phyloP scores from a whole-genome alignment of 2,329 filamentous ascomycete genomes.

The Fusarium cyanostomum region DNA sequence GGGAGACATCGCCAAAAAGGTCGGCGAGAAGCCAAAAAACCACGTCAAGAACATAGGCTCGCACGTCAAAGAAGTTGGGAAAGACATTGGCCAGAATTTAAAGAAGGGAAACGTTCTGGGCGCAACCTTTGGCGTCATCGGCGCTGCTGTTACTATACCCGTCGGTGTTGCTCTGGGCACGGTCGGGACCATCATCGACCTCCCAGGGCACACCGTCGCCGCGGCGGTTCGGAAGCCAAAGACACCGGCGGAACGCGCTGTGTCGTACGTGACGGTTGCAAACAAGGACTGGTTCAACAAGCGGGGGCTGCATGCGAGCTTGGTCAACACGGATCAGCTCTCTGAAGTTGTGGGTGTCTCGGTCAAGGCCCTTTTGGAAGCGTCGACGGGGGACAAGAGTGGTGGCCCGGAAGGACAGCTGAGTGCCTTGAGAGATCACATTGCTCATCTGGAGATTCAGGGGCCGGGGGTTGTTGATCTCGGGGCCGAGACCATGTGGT shows the following conservation, averaged over 20 bases:
- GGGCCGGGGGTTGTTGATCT: slow-evolving; percentile 41
- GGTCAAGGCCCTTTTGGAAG: slow-evolving; percentile 53
- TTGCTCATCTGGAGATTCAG: slow-evolving; percentile 45
- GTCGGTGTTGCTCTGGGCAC: slow-evolving; percentile 50
- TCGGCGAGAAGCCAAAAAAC: slow-evolving; percentile 49
- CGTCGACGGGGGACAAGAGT: slow-evolving; percentile 41
- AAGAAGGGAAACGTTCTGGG: slow-evolving; percentile 53
- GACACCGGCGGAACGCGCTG: slow-evolving; percentile 54
- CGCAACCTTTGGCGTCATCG: slow-evolving; percentile 49
- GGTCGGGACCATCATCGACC: slow-evolving; percentile 46
- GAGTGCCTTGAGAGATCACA: slow-evolving; percentile 38
- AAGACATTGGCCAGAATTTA: slow-evolving; percentile 48
- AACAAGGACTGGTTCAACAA: slow-evolving; percentile 55
- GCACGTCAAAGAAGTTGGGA: slow-evolving; percentile 52
- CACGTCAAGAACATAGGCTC: slow-evolving; percentile 49
- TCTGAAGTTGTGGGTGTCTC: slow-evolving; percentile 42
- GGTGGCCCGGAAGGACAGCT: slow-evolving; percentile 35
- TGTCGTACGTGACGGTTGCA: slow-evolving; percentile 53
- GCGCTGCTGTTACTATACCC: slow-evolving; percentile 52
- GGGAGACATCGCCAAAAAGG: slow-evolving; percentile 50
- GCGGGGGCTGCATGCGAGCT: slow-evolving; percentile 50
- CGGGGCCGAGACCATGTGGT: slow-evolving; percentile 47
- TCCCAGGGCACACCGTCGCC: slow-evolving; percentile 48
- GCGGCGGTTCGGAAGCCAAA: slow-evolving; percentile 51
- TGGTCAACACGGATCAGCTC: slow-evolving; percentile 49